Conservation (phyloP, 306 rosid species). For the Quercus berberidifolia region DNA sequence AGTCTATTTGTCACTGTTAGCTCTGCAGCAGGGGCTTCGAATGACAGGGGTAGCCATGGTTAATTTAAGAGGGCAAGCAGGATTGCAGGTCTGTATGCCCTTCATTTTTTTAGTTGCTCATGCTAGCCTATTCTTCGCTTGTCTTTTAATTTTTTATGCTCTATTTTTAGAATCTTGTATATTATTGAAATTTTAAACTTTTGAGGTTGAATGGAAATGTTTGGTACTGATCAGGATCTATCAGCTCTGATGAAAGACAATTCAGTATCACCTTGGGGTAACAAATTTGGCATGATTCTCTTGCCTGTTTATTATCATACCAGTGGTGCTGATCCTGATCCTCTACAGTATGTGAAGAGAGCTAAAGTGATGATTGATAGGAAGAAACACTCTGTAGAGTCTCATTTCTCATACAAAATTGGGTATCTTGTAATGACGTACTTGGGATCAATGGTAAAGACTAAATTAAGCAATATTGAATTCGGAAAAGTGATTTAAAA, state of each 20-base stretch:
- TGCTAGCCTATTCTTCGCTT: background rate
- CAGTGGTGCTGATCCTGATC: constrained; percentile 27
- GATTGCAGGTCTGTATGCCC: constrained; percentile 55
- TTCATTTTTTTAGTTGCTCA: background rate
- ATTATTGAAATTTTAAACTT: background rate
- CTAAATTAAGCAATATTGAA: background rate
- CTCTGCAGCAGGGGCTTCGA: constrained; percentile 59
- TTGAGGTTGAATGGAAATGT: constrained; percentile 11
- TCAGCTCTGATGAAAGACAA: constrained; percentile 60
- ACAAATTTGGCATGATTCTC: constrained; percentile 67
- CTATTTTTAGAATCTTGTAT: background rate
- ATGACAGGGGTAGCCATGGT: constrained; percentile 87
- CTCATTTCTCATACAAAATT: constrained; percentile 51
- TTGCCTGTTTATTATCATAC: constrained; percentile 61
- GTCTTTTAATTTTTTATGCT: background rate
- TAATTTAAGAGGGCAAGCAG: constrained; percentile 64
- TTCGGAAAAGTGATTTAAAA: background rate
- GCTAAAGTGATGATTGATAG: constrained; percentile 68
- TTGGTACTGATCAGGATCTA: constrained; percentile 48
- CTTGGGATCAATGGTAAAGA: constrained; percentile 58
- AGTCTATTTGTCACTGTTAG: constrained; percentile 28
- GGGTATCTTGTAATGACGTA: constrained; percentile 48
- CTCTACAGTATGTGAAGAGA: constrained; percentile 55
- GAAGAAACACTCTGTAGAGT: constrained; percentile 67
- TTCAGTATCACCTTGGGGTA: constrained; percentile 72